These are phyloP conservation scores for Cercospora sp. DNA, from an alignment of 2,329 filamentous ascomycete species.

Conservation along the genomic window DNA sequence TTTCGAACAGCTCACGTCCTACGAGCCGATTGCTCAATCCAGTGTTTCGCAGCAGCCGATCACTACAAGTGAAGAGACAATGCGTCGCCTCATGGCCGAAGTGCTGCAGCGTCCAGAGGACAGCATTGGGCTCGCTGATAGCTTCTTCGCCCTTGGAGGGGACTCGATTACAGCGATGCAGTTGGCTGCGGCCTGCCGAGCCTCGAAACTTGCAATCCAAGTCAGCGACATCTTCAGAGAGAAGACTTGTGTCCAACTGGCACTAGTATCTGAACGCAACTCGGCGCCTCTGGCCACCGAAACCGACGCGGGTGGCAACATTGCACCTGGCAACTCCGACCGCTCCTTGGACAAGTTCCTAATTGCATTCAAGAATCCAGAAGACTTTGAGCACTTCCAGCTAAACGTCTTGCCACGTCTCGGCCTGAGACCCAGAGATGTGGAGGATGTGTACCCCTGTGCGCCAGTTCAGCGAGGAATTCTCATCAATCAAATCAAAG, in stretches of 20 bases:
- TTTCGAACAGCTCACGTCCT: not conserved
- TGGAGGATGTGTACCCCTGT: not conserved
- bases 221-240: not conserved
- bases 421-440: not conserved
- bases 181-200: not conserved
- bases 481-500: not conserved
- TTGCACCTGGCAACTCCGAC: not conserved
- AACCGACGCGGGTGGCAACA: not conserved
- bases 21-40: not conserved
- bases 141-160: not conserved
- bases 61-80: not conserved
- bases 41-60: not conserved
- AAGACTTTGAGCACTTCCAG: not conserved
- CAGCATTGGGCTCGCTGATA: not conserved
- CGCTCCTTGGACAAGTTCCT: not conserved
- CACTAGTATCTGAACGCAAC: not conserved
- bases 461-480: not conserved
- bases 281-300: not conserved
- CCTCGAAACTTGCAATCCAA: not conserved
- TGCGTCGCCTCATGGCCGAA: not conserved
- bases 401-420: not conserved
- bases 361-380: not conserved
- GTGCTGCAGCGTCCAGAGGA: not conserved
- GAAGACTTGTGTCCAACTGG: not conserved
- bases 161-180: not conserved